Evolutionary conservation across 306 rosid genomes (phyloP).

Genomic region (Quercus parvula): DNA sequence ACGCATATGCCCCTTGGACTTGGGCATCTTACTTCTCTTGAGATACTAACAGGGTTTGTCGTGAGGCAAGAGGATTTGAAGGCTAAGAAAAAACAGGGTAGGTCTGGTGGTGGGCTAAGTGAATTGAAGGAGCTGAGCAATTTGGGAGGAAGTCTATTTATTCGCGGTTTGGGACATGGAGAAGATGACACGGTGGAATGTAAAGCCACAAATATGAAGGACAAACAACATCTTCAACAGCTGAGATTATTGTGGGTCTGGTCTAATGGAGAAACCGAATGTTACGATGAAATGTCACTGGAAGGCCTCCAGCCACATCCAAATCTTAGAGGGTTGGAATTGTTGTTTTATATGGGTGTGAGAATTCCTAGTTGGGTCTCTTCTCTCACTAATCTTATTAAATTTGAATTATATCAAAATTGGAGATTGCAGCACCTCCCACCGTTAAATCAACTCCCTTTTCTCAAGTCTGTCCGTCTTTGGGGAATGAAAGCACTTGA

Average conservation of each 20-base stretch:
- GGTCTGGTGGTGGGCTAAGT: no score
- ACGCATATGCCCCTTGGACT: constrained; percentile 5
- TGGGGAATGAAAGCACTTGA: background rate
- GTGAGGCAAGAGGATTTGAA: background rate
- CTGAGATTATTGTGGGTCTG: no score
- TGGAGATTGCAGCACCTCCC: rapidly evolving
- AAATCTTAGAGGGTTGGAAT: background rate
- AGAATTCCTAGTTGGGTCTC: background rate
- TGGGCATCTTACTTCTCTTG: background rate
- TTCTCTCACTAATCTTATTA: background rate
- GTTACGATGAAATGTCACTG: background rate
- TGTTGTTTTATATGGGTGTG: background rate
- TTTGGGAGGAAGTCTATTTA: no score
- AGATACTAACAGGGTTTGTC: constrained; percentile 3
- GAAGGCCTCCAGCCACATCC: background rate
- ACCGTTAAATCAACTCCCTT: background rate
- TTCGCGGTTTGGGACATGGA: background rate
- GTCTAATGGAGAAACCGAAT: no score
- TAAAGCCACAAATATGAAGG: no score
- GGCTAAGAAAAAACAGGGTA: no score
- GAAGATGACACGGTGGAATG: no score
- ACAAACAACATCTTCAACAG: no score
- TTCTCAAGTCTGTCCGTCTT: rapidly evolving
- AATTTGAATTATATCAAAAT: rapidly evolving
- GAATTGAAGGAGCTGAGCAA: no score